These are phyloP conservation scores for Cenchrus fungigraminus DNA, from an alignment of 176 grass and related monocot species.

Conservation along the genomic window DNA sequence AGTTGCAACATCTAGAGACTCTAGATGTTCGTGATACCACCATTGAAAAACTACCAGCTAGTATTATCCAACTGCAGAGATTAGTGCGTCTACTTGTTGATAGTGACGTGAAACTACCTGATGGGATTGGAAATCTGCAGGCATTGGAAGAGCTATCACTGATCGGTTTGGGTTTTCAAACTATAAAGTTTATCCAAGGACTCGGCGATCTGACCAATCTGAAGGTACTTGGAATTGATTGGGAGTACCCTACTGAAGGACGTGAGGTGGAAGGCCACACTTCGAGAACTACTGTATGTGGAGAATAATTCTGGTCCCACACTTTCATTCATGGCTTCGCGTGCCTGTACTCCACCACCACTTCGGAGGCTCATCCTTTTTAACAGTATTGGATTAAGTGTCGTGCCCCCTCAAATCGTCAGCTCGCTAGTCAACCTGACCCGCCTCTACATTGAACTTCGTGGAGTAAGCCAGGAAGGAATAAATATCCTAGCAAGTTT, in stretches of 20 bases:
- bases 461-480: too few species aligned
- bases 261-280: background rate
- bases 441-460: too few species aligned
- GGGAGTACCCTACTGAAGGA: background rate
- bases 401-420: too few species aligned
- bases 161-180: background rate
- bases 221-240: background rate
- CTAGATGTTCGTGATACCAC: background rate
- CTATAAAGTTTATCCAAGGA: background rate
- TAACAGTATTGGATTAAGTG: too few species aligned
- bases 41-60: background rate
- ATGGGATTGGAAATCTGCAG: background rate
- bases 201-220: background rate
- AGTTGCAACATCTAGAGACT: constrained; percentile 8
- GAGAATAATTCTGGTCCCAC: background rate
- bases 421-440: too few species aligned
- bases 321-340: background rate
- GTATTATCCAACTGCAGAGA: background rate
- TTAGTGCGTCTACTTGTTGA: background rate
- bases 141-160: background rate
- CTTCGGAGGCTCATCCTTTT: too few species aligned
- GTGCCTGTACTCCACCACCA: background rate
- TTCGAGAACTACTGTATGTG: background rate
- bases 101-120: fast-evolving
- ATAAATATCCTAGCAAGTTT: too few species aligned